phyloP scores from a whole-genome alignment of 2,329 filamentous ascomycete genomes.

The Chrysoporthe puriensis region DNA sequence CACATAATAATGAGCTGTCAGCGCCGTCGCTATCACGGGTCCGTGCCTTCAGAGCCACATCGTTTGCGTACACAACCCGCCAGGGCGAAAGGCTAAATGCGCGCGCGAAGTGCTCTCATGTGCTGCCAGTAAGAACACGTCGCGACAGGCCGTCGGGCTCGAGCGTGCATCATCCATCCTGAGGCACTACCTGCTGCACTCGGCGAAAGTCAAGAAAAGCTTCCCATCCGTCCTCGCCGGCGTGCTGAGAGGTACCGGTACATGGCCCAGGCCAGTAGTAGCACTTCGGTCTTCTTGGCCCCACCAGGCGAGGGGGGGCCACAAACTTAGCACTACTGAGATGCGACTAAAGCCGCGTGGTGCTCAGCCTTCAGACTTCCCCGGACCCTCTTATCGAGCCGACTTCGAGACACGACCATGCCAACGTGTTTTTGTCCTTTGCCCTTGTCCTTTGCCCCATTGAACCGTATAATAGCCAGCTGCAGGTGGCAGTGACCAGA shows the following conservation, averaged over 20 bases:
- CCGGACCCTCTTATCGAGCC: conserved; percentile 9
- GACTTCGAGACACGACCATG: conserved; percentile 14
- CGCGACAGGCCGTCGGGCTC: background rate
- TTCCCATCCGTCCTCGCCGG: too few relatives aligned
- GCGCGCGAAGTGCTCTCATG: too few relatives aligned
- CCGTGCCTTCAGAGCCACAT: too few relatives aligned
- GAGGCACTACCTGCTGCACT: background rate
- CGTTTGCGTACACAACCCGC: too few relatives aligned
- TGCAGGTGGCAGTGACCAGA: background rate
- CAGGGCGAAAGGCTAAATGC: too few relatives aligned
- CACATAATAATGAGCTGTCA: background rate
- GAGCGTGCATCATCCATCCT: background rate
- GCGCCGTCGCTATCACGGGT: too few relatives aligned
- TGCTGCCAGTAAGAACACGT: too few relatives aligned
- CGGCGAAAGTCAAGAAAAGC: background rate
- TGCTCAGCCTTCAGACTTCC: conserved; percentile 9
- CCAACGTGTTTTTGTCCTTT: background rate
- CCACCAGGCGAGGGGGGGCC: background rate
- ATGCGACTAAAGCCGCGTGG: conserved; percentile 5
- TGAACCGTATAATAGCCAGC: background rate
- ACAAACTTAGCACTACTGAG: background rate
- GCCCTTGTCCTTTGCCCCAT: background rate
- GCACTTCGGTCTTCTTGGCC: background rate
- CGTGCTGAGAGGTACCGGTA: background rate
- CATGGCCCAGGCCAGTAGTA: background rate